Conservation (phyloP, 108 stramenopile species). For the Skeletonema potamos region DNA sequence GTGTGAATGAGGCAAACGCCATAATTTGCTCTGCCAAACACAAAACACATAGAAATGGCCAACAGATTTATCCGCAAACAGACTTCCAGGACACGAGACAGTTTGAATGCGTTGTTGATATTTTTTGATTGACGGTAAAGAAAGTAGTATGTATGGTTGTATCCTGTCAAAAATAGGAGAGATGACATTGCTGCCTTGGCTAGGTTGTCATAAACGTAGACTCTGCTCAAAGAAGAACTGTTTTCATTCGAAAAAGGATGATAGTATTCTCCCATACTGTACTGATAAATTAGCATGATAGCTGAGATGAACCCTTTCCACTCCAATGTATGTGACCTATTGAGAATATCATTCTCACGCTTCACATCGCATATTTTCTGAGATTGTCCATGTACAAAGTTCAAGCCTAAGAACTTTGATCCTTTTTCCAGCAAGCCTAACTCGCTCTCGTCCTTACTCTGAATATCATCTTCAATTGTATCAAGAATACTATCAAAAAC, state of each 20-base stretch:
- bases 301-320: conserved; percentile 85
- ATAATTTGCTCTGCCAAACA: conserved; percentile 70
- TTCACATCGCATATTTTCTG: neutral
- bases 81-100: conserved; percentile 75
- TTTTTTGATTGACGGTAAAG: conserved; percentile 34
- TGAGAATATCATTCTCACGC: conserved; percentile 51
- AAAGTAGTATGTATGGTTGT: conserved; percentile 80
- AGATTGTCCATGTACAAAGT: neutral
- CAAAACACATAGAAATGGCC: conserved; percentile 66
- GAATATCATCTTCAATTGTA: conserved; percentile 21
- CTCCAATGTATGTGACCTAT: conserved; percentile 83
- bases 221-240: conserved; percentile 7
- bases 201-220: conserved; percentile 77
- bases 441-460: conserved; percentile 7
- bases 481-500: conserved; percentile 10
- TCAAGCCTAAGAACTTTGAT: neutral
- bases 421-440: conserved; percentile 1
- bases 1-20: conserved; percentile 84
- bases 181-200: conserved; percentile 72
- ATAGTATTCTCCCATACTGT: conserved; percentile 65
- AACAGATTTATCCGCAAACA: conserved; percentile 79
- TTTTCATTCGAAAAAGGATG: conserved; percentile 31
- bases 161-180: conserved; percentile 88
- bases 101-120: conserved; percentile 36
- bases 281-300: conserved; percentile 80